These are phyloP conservation scores for Malus hybrid DNA, from an alignment of 331 rosid species.

Conservation along the genomic window DNA sequence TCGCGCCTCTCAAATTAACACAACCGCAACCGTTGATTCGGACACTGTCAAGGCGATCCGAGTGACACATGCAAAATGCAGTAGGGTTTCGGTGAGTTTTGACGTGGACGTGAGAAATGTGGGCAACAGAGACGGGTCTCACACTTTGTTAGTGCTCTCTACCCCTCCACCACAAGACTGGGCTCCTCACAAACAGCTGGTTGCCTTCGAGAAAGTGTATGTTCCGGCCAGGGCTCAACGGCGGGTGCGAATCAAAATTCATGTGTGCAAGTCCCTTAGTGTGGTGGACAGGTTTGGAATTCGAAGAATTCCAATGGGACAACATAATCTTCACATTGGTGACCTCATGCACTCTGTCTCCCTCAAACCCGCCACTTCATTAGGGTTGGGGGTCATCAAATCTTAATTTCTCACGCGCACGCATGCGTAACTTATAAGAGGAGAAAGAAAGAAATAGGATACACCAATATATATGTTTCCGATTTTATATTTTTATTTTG, in stretches of 20 bases:
- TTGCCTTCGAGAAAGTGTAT: slow-evolving; percentile 31
- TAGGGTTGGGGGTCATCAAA: slow-evolving; percentile 14
- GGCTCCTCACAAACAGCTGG: slow-evolving; percentile 40
- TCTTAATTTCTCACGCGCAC: neutral
- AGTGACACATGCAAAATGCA: slow-evolving; percentile 68
- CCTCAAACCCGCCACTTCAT: slow-evolving; percentile 13
- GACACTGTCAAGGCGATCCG: slow-evolving; percentile 48
- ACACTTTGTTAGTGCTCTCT: slow-evolving; percentile 59
- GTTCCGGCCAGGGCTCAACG: slow-evolving; percentile 15
- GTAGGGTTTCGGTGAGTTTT: slow-evolving; percentile 39
- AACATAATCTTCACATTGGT: slow-evolving; percentile 27
- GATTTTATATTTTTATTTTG: neutral
- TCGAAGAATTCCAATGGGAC: slow-evolving; percentile 37
- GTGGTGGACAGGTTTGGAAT: slow-evolving; percentile 35
- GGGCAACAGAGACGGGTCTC: slow-evolving; percentile 70
- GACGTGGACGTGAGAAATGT: slow-evolving; percentile 52
- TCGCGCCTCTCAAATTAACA: neutral
- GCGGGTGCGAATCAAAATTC: slow-evolving; percentile 24
- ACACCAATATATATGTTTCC: neutral
- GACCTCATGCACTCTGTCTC: slow-evolving; percentile 22
- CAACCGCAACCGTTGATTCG: neutral
- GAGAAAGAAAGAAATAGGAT: neutral
- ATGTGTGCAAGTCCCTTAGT: slow-evolving; percentile 34
- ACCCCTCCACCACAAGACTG: slow-evolving; percentile 61
- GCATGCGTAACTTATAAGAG: neutral